Conservation (phyloP, 176 grass and related monocot genomes). For the Urochloa ruziziensis region DNA sequence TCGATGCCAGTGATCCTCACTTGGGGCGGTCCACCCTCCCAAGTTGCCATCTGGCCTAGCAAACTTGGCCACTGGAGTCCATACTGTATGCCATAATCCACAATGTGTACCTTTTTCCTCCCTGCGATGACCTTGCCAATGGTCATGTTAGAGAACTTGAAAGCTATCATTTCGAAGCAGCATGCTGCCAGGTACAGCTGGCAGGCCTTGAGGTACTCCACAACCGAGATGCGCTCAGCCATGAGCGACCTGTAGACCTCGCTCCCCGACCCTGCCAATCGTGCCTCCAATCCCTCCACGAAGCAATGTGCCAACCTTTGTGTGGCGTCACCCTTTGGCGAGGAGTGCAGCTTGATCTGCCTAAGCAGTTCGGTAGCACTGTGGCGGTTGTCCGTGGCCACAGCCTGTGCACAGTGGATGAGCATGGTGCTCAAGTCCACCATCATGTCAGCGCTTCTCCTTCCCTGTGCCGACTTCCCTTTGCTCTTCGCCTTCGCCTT, state of each 20-base stretch:
- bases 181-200: conserved; percentile 28
- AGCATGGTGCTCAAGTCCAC: conserved; percentile 69
- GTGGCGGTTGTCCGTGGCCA: conserved; percentile 38
- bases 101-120: conserved; percentile 35
- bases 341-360: conserved; percentile 55
- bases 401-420: conserved; percentile 61
- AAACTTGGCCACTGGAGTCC: conserved; percentile 27
- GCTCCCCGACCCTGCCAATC: conserved; percentile 55
- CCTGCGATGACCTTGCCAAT: not conserved
- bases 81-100: conserved; percentile 26
- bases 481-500: not conserved
- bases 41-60: no score
- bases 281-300: conserved; percentile 50
- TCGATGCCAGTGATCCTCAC: no score
- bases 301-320: conserved; percentile 65
- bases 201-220: conserved; percentile 38
- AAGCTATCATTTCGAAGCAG: conserved; percentile 2
- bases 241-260: conserved; percentile 37
- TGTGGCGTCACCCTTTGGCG: not conserved
- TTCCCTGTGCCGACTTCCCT: conserved; percentile 11
- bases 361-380: conserved; percentile 37
- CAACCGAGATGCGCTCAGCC: conserved; percentile 1
- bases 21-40: no score
- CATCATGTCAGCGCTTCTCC: not conserved
- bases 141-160: conserved; percentile 10